These are phyloP conservation scores for Hortiboletus rubellus DNA, from an alignment of 1,284 basidiomycete genomes.

Conservation along the genomic window DNA sequence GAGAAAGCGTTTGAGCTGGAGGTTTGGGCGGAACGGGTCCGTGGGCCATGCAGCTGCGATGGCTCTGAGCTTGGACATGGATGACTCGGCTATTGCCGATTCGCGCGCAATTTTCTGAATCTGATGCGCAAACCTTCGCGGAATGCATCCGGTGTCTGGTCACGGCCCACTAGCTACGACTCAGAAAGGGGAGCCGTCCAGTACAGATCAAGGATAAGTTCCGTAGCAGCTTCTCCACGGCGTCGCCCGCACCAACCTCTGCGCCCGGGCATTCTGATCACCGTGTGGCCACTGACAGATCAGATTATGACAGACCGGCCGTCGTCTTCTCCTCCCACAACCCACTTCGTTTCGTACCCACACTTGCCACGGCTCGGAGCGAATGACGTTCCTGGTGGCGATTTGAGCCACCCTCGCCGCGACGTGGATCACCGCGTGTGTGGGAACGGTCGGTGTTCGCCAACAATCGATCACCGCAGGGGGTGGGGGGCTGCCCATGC, in stretches of 20 bases:
- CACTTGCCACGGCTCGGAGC: neutral
- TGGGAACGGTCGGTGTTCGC: slow-evolving; percentile 11
- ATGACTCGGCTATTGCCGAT: neutral
- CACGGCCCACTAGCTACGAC: too few species aligned
- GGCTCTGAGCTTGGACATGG: slow-evolving; percentile 42
- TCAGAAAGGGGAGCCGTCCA: too few species aligned
- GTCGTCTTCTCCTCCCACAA: too few species aligned
- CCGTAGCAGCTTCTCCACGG: too few species aligned
- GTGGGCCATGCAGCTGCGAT: slow-evolving; percentile 60
- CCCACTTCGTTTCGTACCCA: too few species aligned
- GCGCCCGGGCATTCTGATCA: too few species aligned
- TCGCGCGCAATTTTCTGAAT: slow-evolving; percentile 18
- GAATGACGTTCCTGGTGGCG: neutral
- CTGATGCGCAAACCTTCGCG: slow-evolving; percentile 29
- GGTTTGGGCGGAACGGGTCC: slow-evolving; percentile 71
- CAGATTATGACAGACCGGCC: too few species aligned
- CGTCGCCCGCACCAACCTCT: too few species aligned
- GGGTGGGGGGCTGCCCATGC: too few species aligned
- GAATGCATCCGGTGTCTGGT: neutral
- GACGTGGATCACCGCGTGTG: slow-evolving; percentile 1
- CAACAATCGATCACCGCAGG: neutral
- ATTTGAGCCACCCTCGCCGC: neutral
- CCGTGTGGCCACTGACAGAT: too few species aligned
- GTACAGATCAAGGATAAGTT: too few species aligned
- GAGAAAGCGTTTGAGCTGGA: slow-evolving; percentile 67